Conservation (phyloP, 495 filamentous ascomycete species). For the Hyaloscypha bicolor region DNA sequence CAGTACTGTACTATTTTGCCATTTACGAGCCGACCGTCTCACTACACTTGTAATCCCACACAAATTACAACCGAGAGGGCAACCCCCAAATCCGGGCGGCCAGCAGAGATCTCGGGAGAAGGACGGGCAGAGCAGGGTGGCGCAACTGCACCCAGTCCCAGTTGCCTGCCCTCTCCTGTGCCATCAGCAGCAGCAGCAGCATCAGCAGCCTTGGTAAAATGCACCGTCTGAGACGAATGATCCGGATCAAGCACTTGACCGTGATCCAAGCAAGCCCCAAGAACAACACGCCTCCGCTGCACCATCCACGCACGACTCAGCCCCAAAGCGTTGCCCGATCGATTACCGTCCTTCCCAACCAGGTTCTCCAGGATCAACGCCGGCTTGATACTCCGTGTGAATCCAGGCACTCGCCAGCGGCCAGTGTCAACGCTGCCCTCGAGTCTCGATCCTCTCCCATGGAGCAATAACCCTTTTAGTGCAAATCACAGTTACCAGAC, state of each 20-base stretch:
- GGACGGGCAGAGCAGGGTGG: background rate
- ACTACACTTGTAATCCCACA: no score
- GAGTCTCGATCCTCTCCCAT: background rate
- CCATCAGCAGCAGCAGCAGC: no score
- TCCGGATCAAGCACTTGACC: background rate
- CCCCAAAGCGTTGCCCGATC: conserved; percentile 9
- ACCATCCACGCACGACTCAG: background rate
- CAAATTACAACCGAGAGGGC: background rate
- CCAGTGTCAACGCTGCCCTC: background rate
- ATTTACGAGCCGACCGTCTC: no score
- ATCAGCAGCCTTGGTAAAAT: background rate
- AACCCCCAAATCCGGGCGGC: background rate
- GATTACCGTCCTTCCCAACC: conserved; percentile 6
- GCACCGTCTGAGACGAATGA: background rate
- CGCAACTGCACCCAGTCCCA: background rate
- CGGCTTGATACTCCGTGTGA: background rate
- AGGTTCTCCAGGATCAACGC: background rate
- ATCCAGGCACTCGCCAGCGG: background rate
- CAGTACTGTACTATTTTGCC: no score
- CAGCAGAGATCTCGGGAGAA: background rate
- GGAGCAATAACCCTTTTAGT: background rate
- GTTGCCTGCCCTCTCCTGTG: background rate
- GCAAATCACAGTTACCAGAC: background rate
- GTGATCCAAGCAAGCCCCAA: background rate
- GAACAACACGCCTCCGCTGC: background rate